Percentiles rank a stretch among this genome's conserved stretches.
Evolutionary conservation across 169 alveolate genomes (phyloP).

Genomic region (Miamiensis avidus): DNA sequence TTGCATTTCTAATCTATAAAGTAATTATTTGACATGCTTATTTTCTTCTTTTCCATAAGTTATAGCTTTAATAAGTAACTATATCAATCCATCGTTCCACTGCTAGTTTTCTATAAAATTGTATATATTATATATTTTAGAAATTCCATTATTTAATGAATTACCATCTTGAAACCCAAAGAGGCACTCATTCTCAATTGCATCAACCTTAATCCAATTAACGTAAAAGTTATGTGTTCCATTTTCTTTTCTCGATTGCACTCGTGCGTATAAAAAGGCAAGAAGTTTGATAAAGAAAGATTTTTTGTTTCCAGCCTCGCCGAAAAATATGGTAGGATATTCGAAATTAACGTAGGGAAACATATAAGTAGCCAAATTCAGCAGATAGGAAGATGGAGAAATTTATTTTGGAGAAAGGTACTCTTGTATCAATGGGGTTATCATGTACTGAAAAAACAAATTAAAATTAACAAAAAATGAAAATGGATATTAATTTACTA

Average conservation of each 20-base stretch:
- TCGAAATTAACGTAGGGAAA: neutral
- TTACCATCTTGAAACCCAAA: neutral
- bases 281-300: neutral
- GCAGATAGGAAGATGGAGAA: neutral
- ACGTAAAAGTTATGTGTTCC: too few relatives aligned
- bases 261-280: neutral
- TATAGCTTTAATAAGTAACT: slow-evolving; percentile 2
- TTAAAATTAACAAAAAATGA: neutral
- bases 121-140: neutral
- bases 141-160: neutral
- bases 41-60: neutral
- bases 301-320: slow-evolving; percentile 6
- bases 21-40: neutral
- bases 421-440: neutral
- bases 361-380: neutral
- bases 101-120: neutral
- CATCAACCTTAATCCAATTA: slow-evolving; percentile 1
- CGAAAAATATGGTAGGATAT: neutral
- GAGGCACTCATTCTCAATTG: neutral
- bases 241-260: neutral
- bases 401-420: neutral
- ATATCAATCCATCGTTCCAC: neutral
- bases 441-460: neutral
- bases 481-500: neutral
- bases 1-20: slow-evolving; percentile 1